These are phyloP conservation scores for Phellopilus nigrolimitatus DNA, from an alignment of 1,284 basidiomycete species.

Conservation along the genomic window DNA sequence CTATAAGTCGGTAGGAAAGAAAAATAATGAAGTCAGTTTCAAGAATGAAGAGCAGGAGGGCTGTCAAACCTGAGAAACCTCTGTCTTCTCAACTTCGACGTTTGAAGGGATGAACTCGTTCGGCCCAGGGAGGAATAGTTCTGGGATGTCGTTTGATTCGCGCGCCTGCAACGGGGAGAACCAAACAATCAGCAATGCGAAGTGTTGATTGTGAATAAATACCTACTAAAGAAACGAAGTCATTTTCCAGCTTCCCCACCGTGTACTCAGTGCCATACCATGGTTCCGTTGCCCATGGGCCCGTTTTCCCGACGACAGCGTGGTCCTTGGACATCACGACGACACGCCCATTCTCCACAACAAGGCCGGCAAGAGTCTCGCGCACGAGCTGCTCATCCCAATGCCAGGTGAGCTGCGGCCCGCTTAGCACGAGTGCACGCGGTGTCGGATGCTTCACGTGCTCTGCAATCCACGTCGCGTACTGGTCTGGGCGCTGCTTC, in stretches of 20 bases:
- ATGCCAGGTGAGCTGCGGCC: constrained; percentile 69
- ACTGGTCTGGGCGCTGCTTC: constrained; percentile 75
- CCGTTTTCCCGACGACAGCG: constrained; percentile 46
- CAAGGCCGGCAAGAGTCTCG: constrained; percentile 59
- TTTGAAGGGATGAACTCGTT: constrained; percentile 92
- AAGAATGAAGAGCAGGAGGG: constrained; percentile 10
- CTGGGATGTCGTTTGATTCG: constrained; percentile 55
- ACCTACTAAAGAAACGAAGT: constrained; percentile 59
- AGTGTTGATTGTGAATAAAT: neutral
- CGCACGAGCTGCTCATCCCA: constrained; percentile 71
- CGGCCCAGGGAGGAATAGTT: constrained; percentile 75
- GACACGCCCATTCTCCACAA: constrained; percentile 61
- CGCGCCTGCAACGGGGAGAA: constrained; percentile 43
- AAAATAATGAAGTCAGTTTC: neutral
- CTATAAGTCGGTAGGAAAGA: constrained; percentile 37
- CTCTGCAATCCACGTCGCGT: constrained; percentile 76
- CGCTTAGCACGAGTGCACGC: constrained; percentile 74
- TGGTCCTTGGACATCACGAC: constrained; percentile 74
- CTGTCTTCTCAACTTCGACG: constrained; percentile 74
- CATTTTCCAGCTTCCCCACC: constrained; percentile 61
- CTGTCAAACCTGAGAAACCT: constrained; percentile 58
- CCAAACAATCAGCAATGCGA: constrained; percentile 6
- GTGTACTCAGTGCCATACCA: constrained; percentile 86
- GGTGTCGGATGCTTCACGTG: constrained; percentile 79
- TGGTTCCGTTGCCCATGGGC: constrained; percentile 68